Conservation (phyloP, 2,329 filamentous ascomycete genomes). For the Juglanconis sp. region DNA sequence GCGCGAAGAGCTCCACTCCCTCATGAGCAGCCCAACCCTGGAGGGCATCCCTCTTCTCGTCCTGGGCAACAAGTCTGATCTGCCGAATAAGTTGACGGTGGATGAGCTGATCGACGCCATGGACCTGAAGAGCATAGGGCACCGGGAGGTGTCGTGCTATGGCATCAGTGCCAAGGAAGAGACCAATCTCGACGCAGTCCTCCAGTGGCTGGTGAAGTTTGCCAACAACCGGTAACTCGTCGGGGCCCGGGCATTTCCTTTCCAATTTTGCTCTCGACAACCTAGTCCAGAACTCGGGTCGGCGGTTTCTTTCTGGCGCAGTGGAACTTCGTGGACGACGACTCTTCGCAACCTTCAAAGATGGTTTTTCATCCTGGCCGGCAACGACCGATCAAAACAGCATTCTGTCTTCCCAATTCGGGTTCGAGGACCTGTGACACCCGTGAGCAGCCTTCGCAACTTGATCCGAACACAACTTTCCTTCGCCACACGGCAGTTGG, state of each 20-base stretch:
- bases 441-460: neutral
- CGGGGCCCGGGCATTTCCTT: neutral
- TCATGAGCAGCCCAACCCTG: constrained; percentile 80
- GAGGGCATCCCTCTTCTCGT: constrained; percentile 90
- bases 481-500: neutral
- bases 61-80: constrained; percentile 94
- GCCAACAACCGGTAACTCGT: constrained; percentile 60
- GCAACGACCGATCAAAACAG: constrained; percentile 19
- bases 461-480: neutral
- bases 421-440: constrained; percentile 2
- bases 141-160: constrained; percentile 96
- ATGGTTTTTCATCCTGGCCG: constrained; percentile 18
- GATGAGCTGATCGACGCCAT: constrained; percentile 94
- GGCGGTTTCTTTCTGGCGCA: constrained; percentile 16
- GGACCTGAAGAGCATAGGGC: constrained; percentile 82
- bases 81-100: constrained; percentile 84
- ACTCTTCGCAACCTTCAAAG: constrained; percentile 10
- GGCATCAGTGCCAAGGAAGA: constrained; percentile 98
- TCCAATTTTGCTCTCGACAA: neutral
- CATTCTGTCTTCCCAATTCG: constrained; percentile 5
- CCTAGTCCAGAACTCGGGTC: constrained; percentile 1
- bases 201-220: constrained; percentile 93
- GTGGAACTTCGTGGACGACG: constrained; percentile 10
- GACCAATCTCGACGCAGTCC: constrained; percentile 93
- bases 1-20: constrained; percentile 84